Evolutionary conservation across 805 yeast species (phyloP).

Genomic region (Starmera caribaea): DNA sequence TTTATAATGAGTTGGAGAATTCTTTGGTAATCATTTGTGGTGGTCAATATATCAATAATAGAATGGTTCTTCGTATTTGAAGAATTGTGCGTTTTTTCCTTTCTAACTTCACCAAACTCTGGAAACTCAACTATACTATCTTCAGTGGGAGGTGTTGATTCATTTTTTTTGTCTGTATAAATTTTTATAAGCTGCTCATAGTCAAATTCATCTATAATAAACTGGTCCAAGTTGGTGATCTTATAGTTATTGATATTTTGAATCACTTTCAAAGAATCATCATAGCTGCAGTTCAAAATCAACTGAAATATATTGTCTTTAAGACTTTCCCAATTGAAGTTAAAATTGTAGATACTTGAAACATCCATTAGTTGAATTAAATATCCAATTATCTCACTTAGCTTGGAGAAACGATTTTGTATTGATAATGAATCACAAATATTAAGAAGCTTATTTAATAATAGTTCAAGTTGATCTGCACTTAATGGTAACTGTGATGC

Average conservation of each 20-base stretch:
- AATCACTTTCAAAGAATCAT: neutral
- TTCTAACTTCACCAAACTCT: constrained; percentile 15
- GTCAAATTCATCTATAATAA: constrained; percentile 9
- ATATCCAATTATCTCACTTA: constrained; percentile 1
- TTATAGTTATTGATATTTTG: constrained; percentile 3
- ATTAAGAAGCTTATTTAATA: too few relatives aligned
- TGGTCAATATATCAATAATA: constrained; percentile 4
- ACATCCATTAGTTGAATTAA: neutral
- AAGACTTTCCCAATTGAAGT: too few relatives aligned
- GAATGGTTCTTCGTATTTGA: neutral
- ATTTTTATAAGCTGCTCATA: neutral
- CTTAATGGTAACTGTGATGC: too few relatives aligned
- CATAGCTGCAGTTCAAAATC: neutral
- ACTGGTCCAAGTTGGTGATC: constrained; percentile 5
- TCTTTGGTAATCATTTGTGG: constrained; percentile 8
- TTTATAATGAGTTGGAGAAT: constrained; percentile 3
- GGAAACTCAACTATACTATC: constrained; percentile 5
- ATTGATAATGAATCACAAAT: too few relatives aligned
- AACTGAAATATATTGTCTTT: too few relatives aligned
- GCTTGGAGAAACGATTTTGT: too few relatives aligned
- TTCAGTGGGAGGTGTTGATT: neutral
- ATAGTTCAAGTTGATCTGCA: too few relatives aligned
- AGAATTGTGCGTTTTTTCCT: constrained; percentile 1
- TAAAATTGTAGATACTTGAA: neutral
- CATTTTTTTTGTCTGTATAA: neutral